Percentiles rank a stretch among this genome's conserved stretches.
Conservation (phyloP, 106 monocot genomes). For the Dendrobium catenatum region DNA sequence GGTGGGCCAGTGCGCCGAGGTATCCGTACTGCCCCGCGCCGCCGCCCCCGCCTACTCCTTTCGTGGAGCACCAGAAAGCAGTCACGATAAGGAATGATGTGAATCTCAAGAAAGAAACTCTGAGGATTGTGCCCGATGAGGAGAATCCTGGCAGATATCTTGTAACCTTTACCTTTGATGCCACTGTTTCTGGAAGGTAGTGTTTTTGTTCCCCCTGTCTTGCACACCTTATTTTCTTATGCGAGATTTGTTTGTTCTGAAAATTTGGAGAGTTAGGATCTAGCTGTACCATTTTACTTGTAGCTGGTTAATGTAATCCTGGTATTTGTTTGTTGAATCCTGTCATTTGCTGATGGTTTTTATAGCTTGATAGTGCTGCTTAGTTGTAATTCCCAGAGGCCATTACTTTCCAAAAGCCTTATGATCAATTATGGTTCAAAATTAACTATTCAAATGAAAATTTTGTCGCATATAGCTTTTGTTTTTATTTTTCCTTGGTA, state of each 20-base stretch:
- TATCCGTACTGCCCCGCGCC: constrained; percentile 15
- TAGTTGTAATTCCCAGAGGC: no score
- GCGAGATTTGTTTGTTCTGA: background rate
- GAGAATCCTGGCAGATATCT: constrained; percentile 57
- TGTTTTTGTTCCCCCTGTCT: background rate
- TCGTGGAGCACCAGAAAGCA: constrained; percentile 91
- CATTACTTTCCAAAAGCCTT: no score
- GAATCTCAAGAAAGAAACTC: constrained; percentile 90
- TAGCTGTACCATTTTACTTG: background rate
- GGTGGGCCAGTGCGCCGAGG: constrained; percentile 11
- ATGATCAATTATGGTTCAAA: no score
- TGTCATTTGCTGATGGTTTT: no score
- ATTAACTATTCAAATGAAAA: no score
- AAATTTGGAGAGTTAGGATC: background rate
- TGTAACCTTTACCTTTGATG: constrained; percentile 82
- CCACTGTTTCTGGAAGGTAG: constrained; percentile 66
- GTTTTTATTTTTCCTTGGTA: no score
- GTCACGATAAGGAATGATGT: constrained; percentile 81
- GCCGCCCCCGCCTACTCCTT: constrained; percentile 30
- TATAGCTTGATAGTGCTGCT: no score
- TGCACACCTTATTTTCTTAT: background rate
- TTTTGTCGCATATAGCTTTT: no score
- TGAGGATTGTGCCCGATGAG: constrained; percentile 79
- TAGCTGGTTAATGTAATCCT: background rate
- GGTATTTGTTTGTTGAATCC: no score